These are phyloP conservation scores for Datisca glomerata DNA, from an alignment of 306 rosid genomes.

Conservation along the genomic window DNA sequence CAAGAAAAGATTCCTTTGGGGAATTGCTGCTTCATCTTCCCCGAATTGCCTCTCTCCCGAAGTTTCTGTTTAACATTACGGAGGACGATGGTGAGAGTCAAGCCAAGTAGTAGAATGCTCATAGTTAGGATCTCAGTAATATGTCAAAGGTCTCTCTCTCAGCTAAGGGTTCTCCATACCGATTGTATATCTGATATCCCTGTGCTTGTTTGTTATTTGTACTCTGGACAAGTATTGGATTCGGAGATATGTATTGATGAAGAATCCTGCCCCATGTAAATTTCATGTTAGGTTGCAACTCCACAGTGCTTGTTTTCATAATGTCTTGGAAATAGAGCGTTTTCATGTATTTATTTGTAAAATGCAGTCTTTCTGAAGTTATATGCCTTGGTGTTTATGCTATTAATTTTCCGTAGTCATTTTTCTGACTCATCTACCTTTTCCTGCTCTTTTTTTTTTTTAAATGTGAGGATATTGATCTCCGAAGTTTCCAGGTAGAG, in stretches of 20 bases:
- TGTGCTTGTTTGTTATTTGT: neutral
- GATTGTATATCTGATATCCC: neutral
- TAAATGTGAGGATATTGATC: no score
- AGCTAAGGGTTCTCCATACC: neutral
- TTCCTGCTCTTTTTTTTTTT: no score
- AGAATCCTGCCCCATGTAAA: slow-evolving; percentile 34
- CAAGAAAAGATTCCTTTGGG: slow-evolving; percentile 74
- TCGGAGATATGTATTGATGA: slow-evolving; percentile 63
- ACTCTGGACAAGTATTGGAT: slow-evolving; percentile 20
- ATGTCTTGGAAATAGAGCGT: no score
- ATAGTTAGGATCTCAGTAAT: slow-evolving; percentile 2
- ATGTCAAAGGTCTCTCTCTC: slow-evolving; percentile 5
- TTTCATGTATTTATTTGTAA: no score
- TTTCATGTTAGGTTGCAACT: no score
- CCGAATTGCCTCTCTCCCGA: slow-evolving; percentile 56
- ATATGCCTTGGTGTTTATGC: no score
- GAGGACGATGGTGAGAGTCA: slow-evolving; percentile 42
- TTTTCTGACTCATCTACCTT: no score
- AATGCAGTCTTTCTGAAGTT: no score
- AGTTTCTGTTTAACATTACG: slow-evolving; percentile 57
- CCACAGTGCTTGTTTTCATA: no score
- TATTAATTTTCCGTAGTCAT: no score
- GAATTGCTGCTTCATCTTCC: slow-evolving; percentile 70
- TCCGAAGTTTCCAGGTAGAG: no score
- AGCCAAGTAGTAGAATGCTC: slow-evolving; percentile 15